Base-by-base conservation (phyloP, 1,139 yeast species). In the Protomyces lactucae-debilis region DNA sequence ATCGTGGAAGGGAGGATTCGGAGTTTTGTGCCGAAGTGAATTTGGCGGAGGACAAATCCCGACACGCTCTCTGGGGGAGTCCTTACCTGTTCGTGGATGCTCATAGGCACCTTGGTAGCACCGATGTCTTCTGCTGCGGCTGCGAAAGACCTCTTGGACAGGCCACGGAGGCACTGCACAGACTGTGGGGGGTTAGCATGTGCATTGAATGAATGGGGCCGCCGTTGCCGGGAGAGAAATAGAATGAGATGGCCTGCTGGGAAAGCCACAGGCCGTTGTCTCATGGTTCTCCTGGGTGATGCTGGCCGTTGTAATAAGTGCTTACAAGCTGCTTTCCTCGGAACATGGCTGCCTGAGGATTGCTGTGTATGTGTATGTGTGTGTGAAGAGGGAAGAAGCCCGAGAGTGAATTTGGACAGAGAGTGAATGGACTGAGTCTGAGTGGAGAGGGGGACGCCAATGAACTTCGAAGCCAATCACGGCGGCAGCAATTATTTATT, bases 101-200 rank as follows among this genome's bases (percentile, higher is more conserved):
- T 52, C 63, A 59, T 59, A 18, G 63, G 57, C 57, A 59, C 63
- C 43, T 52, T 52, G 37, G 56, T 59, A 12, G 63, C 63, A 40
- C 57, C 52, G 36, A 59, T 59, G 63, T 59, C 63, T 39, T 52
- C 63, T 28, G 63, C 63, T 9, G 63, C 63, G 14, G 56, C 28
- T 6, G 63, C 63, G 45, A 59, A 59, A 37, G 36, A 32, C 32
- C 63, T 43, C 48, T 43, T 43, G 48, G 48, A 43, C 48, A 43
- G 48, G 25, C 48, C 48, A 18, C 48, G 48, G 18, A 43, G 48
- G 48, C 48, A 43, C 48, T 43, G 48, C 18, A 21, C 48, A 43
- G 48, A 43, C 48, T 43, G 52, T 18, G 18, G 52, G n/a, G 52
- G 28, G 28, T 23, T 12, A 23, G 28, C 52, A 23, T 18, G 28